Conservation (phyloP, 129 eudicot species). For the Mikania micrantha region DNA sequence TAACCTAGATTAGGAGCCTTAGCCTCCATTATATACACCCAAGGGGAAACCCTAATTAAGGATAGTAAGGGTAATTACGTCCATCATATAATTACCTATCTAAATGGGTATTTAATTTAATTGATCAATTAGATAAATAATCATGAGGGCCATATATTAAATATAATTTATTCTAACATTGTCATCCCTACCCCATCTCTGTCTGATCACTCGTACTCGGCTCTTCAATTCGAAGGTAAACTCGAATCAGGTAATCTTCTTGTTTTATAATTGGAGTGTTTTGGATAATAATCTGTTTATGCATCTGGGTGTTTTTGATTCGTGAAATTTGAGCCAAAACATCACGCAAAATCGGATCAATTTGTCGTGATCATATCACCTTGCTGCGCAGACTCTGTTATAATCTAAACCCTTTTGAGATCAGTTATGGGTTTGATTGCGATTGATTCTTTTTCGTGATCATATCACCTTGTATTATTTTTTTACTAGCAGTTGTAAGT, state of each 20-base stretch:
- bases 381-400: conserved; percentile 12
- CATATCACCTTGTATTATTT: neutral
- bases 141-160: too few species aligned
- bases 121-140: too few species aligned
- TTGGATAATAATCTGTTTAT: neutral
- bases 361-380: conserved; percentile 14
- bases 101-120: too few species aligned
- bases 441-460: neutral
- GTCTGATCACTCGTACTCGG: conserved; percentile 26
- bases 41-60: too few species aligned
- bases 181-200: too few species aligned
- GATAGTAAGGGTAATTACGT: too few species aligned
- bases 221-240: conserved; percentile 14
- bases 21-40: too few species aligned
- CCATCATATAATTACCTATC: too few species aligned
- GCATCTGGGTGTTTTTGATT: conserved; percentile 1
- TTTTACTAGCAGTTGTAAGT: neutral
- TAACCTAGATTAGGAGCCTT: too few species aligned
- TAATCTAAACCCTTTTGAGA: neutral
- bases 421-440: neutral
- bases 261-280: neutral
- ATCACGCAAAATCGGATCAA: neutral
- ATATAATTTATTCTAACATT: too few species aligned
- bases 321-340: neutral
- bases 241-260: conserved; percentile 6